phyloP scores from a whole-genome alignment of 2,329 filamentous ascomycete genomes.

The Nectriaceae sp. region DNA sequence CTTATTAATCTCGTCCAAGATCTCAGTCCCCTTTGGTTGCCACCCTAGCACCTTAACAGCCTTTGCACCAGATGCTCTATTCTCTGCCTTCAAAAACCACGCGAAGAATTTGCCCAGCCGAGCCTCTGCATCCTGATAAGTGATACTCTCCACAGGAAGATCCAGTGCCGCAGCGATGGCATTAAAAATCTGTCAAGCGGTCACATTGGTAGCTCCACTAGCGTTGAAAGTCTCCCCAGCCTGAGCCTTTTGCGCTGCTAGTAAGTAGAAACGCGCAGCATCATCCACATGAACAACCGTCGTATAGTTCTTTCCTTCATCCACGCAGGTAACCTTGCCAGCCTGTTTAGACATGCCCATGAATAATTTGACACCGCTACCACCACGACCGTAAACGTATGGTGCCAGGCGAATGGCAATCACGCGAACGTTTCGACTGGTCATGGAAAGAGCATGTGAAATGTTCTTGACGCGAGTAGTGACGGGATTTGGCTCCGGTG shows the following conservation, averaged over 20 bases:
- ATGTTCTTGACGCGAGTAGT: slow-evolving; percentile 29
- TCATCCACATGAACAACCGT: slow-evolving; percentile 44
- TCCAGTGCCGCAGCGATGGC: slow-evolving; percentile 25
- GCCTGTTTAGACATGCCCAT: slow-evolving; percentile 30
- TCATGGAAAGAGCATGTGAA: slow-evolving; percentile 31
- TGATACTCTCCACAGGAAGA: slow-evolving; percentile 23
- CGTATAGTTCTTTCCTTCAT: slow-evolving; percentile 30
- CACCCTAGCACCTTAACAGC: slow-evolving; percentile 41
- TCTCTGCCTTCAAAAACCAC: slow-evolving; percentile 34
- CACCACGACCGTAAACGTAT: slow-evolving; percentile 46
- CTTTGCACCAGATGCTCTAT: slow-evolving; percentile 37
- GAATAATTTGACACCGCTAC: slow-evolving; percentile 37
- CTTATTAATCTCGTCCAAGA: slow-evolving; percentile 35
- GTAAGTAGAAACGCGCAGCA: slow-evolving; percentile 42
- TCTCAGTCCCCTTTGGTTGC: slow-evolving; percentile 32
- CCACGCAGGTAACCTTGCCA: slow-evolving; percentile 32
- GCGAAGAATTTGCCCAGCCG: slow-evolving; percentile 29
- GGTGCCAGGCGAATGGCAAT: slow-evolving; percentile 41
- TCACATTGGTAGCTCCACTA: slow-evolving; percentile 32
- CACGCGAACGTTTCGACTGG: slow-evolving; percentile 35
- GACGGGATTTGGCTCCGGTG: slow-evolving; percentile 21
- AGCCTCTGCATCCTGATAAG: slow-evolving; percentile 32
- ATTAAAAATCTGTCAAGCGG: slow-evolving; percentile 28
- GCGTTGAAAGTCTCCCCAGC: slow-evolving; percentile 39
- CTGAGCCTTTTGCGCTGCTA: slow-evolving; percentile 35